Conservation (phyloP, 805 yeast species). For the Nakazawaea anatomiae region DNA sequence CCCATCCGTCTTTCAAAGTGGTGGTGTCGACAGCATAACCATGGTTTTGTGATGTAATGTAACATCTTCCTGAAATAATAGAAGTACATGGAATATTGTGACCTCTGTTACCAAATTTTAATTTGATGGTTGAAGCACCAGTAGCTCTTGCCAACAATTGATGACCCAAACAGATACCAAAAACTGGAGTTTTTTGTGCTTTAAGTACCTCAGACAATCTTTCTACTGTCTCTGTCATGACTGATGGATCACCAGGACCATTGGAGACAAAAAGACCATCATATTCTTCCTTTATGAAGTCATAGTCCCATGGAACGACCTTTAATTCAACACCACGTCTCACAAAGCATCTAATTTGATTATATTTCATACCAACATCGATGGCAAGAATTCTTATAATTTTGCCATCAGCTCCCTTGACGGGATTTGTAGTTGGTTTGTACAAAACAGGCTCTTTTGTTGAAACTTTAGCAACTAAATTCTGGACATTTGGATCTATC, state of each 20-base stretch:
- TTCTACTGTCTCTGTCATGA: conserved; percentile 61
- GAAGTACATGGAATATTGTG: conserved; percentile 97
- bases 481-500: conserved; percentile 88
- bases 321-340: conserved; percentile 92
- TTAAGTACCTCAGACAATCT: conserved; percentile 53
- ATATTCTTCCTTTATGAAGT: conserved; percentile 70
- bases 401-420: conserved; percentile 67
- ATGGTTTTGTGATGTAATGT: conserved; percentile 97
- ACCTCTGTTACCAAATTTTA: conserved; percentile 98
- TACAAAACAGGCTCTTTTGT: conserved; percentile 69
- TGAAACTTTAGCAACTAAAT: conserved; percentile 90
- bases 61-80: conserved; percentile 87
- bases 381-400: conserved; percentile 79
- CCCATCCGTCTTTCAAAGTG: conserved; percentile 77
- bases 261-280: conserved; percentile 96
- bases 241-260: conserved; percentile 99
- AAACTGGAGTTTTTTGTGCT: conserved; percentile 76
- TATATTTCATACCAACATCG: conserved; percentile 97
- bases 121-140: conserved; percentile 87
- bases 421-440: conserved; percentile 52
- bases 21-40: conserved; percentile 93
- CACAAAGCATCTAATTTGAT: conserved; percentile 95
- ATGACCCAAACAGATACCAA: conserved; percentile 98
- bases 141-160: conserved; percentile 92
- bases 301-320: conserved; percentile 95